Conservation (phyloP, 306 rosid genomes). For the Cercis canadensis region DNA sequence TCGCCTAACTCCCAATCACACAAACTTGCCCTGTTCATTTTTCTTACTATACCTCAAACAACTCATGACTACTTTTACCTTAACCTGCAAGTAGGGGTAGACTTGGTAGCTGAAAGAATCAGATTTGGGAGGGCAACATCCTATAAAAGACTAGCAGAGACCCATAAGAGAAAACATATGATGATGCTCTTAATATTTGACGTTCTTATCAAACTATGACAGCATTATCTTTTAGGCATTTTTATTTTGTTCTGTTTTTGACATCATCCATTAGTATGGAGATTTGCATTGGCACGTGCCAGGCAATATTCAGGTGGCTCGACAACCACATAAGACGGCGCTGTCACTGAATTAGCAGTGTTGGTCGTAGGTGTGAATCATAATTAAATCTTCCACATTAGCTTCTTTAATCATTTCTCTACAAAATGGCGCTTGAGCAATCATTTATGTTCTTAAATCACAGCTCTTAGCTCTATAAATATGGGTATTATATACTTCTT, state of each 20-base stretch:
- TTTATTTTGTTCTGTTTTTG: conserved; percentile 20
- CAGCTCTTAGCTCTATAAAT: conserved; percentile 53
- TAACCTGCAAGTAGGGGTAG: conserved; percentile 16
- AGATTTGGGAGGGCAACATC: conserved; percentile 30
- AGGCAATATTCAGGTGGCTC: conserved; percentile 49
- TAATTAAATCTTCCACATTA: conserved; percentile 17
- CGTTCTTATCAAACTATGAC: conserved; percentile 13
- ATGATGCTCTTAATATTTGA: conserved; percentile 35
- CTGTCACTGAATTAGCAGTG: conserved; percentile 38
- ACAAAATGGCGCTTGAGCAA: conserved; percentile 64
- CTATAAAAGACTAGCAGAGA: conserved; percentile 27
- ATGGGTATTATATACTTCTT: not conserved
- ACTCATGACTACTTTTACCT: conserved; percentile 43
- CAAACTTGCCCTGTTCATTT: conserved; percentile 12
- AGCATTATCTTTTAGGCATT: conserved; percentile 14
- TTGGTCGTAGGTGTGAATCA: conserved; percentile 10
- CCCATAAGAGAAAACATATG: conserved; percentile 35
- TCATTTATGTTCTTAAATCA: conserved; percentile 45
- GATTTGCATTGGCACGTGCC: conserved; percentile 36
- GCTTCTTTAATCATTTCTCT: conserved; percentile 49
- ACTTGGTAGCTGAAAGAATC: conserved; percentile 33
- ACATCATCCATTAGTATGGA: conserved; percentile 24
- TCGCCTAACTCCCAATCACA: conserved; percentile 9
- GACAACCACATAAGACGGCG: conserved; percentile 59
- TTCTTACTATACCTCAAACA: conserved; percentile 1